Evolutionary conservation across 257 asterid species (phyloP), one percentile per base, ranked within the genome.

Genomic region (Rubia yunnanensis): DNA sequence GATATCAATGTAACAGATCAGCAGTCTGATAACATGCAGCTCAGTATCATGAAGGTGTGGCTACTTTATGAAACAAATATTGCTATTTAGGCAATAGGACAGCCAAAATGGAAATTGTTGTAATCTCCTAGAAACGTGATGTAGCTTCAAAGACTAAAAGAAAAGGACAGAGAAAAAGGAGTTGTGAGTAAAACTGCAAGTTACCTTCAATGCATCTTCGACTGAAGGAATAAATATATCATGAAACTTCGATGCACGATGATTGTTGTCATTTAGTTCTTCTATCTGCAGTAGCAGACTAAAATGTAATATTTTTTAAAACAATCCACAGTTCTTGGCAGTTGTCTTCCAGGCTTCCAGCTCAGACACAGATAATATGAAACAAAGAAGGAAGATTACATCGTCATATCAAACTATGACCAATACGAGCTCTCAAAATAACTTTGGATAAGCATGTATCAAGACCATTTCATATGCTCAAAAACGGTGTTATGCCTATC

Each of bases 141-240:
- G 55, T 39, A 14, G 56, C 35, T 46, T 46, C 36, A 57, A 5
- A 55, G 68, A 24, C 52, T 32, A 32, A 5, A 18, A 28, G 46
- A 38, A 27, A 14, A 39, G 48, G 32, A 22, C 49, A n/a, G 13
- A 32, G n/a, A 14, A 48, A 28, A 48, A 26, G 63, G 17, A 30
- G 11, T 34, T 24, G 32, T n/a, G 1, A 57, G 72, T 38, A 20
- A 60, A 34, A 52, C 18, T 39, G 46, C 57, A 15, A 24, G 44
- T 35, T 79, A 88, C 97, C 94, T 80, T 81, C 60, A 92, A 66
- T 71, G 97, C 95, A 74, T 88, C 96, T 87, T 83, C 96, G 69
- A 82, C 59, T 31, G 96, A 86, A 64, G 95, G 92, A 69, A 92
- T 70, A 60, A 72, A 73, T 53, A 83, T 76, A 76, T 78, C 88